Percentiles rank a stretch among this genome's conserved stretches.
These are phyloP conservation scores for Eimeria acervulina DNA, from an alignment of 169 alveolate genomes.

Conservation along the genomic window DNA sequence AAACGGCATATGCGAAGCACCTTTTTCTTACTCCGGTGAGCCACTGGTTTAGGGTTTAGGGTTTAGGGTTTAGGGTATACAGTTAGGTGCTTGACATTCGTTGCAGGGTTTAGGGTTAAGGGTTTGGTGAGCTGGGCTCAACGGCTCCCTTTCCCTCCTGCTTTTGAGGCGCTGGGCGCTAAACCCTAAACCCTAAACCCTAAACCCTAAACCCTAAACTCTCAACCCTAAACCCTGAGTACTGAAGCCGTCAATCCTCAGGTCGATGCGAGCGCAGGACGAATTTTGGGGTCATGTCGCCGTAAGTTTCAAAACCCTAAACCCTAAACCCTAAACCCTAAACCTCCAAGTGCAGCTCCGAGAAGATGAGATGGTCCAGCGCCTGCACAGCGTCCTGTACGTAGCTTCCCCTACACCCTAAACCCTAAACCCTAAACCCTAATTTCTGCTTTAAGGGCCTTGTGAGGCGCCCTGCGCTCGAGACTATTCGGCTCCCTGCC, in stretches of 20 bases:
- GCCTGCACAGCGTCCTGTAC: not conserved
- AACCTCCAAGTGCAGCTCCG: slow-evolving; percentile 21
- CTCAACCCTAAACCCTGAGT: slow-evolving; percentile 45
- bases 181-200: not conserved
- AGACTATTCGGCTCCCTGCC: slow-evolving; percentile 31
- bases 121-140: slow-evolving; percentile 89
- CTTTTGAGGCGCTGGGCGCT: slow-evolving; percentile 79
- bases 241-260: not conserved
- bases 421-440: slow-evolving; percentile 1
- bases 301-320: not conserved
- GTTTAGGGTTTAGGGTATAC: not conserved
- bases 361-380: slow-evolving; percentile 21
- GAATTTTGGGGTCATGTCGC: slow-evolving; percentile 89
- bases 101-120: not conserved
- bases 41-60: not conserved
- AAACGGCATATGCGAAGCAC: not conserved
- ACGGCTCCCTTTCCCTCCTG: slow-evolving; percentile 96
- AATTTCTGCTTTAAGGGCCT: not conserved
- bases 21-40: not conserved
- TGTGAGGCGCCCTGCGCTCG: slow-evolving; percentile 40
- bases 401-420: not conserved
- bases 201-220: not conserved
- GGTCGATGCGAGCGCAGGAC: slow-evolving; percentile 41
- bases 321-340: slow-evolving; percentile 60
- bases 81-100: not conserved